Conservation (phyloP, 345 rosid species). For the Rhodamnia rubescens region DNA sequence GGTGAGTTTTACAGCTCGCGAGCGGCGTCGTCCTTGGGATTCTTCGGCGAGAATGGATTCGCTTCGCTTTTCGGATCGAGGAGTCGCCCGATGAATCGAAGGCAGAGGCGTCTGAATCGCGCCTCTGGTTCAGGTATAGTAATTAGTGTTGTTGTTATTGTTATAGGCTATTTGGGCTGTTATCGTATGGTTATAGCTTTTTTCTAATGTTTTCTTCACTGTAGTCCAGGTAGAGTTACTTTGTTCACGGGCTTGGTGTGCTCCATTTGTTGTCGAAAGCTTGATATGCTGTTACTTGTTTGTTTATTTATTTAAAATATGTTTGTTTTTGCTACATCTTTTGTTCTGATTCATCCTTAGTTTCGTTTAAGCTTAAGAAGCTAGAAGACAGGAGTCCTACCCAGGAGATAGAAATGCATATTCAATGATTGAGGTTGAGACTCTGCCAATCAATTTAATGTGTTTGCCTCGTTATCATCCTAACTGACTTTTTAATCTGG, state of each 20-base stretch:
- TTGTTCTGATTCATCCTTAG: neutral
- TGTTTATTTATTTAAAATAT: neutral
- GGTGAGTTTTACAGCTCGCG: conserved; percentile 31
- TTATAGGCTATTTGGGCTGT: neutral
- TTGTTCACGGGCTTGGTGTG: neutral
- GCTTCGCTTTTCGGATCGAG: conserved; percentile 37
- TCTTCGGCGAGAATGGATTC: conserved; percentile 12
- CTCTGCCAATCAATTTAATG: neutral
- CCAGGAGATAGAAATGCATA: neutral
- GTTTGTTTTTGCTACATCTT: neutral
- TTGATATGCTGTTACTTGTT: neutral
- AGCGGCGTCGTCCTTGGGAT: conserved; percentile 24
- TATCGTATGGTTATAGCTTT: neutral
- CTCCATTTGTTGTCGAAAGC: neutral
- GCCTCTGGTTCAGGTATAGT: conserved; percentile 24
- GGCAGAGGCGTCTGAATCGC: conserved; percentile 30
- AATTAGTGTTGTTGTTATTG: neutral
- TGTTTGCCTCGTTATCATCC: neutral
- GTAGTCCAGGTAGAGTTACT: neutral
- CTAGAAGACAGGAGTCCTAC: neutral
- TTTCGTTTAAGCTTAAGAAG: neutral
- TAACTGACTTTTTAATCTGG: neutral
- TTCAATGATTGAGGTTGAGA: neutral
- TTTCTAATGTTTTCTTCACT: neutral
- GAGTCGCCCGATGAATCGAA: conserved; percentile 18